phyloP scores from a whole-genome alignment of 2,329 filamentous ascomycete genomes.

The Harringtonia lauricola region DNA sequence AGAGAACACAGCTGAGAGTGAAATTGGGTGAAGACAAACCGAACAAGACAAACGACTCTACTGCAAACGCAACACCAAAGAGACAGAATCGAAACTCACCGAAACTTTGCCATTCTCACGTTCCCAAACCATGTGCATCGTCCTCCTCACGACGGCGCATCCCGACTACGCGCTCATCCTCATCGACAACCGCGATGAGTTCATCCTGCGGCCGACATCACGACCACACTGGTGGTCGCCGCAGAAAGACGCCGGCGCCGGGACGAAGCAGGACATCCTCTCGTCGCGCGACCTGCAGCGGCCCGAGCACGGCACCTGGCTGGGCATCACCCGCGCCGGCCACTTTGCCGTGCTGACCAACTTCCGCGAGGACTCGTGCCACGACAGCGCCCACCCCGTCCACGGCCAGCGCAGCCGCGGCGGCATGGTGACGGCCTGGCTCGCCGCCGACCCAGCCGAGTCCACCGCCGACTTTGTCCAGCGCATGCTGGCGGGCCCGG shows the following conservation, averaged over 20 bases:
- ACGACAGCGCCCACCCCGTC: constrained; percentile 40
- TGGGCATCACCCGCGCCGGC: constrained; percentile 49
- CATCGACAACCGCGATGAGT: constrained; percentile 70
- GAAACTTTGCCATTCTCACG: too few species aligned
- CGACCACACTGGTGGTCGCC: constrained; percentile 52
- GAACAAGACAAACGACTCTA: too few species aligned
- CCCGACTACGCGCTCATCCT: constrained; percentile 65
- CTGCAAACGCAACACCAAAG: too few species aligned
- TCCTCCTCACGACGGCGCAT: constrained; percentile 63
- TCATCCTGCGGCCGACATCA: constrained; percentile 52
- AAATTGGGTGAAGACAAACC: too few species aligned
- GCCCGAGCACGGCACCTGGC: constrained; percentile 53
- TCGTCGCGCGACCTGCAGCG: constrained; percentile 52
- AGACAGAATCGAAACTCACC: too few species aligned
- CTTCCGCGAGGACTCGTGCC: constrained; percentile 44
- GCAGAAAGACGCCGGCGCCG: constrained; percentile 15
- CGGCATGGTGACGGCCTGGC: constrained; percentile 53
- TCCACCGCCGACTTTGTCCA: constrained; percentile 38
- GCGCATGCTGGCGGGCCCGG: constrained; percentile 37
- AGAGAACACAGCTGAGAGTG: neutral
- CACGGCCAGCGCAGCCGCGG: constrained; percentile 47
- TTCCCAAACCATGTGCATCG: constrained; percentile 62
- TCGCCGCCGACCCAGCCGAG: constrained; percentile 37
- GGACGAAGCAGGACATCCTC: constrained; percentile 28
- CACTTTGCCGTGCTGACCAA: constrained; percentile 56